Evolutionary conservation across 202 grass and related monocot species (phyloP), one percentile per base, ranked within the genome.

Genomic region (Digitaria exilis): DNA sequence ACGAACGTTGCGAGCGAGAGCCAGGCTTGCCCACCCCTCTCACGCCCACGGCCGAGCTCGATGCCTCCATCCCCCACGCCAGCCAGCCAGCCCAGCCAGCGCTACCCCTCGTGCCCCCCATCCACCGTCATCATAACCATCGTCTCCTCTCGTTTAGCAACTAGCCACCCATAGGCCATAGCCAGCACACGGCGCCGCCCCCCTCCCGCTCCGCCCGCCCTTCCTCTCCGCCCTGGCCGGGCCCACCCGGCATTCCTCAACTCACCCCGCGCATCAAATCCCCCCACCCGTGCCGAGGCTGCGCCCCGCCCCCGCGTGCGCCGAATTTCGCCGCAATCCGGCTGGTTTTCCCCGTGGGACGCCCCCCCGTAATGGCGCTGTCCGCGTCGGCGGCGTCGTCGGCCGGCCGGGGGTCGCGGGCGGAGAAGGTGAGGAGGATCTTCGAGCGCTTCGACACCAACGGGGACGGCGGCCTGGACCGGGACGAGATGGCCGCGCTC

Each of bases 391-490:
- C 78, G 34, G 86, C 61, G 43, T 73, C 79, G 37, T 73, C 79
- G 37, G 82, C 83, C 66, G 92, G 88, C 46, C 78, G 92, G 26
- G 95, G 83, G 10, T 74, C 83, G 37, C 86, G 89, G 84, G 83
- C 83, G 32, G 93, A 94, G 85, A 96, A 96, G 96, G 91, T 94
- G 34, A 71, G 85, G 54, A 87, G 90, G 85, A 99, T 99, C 87
- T 99, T 99, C 78, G 92, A 94, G 78, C 80, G 91, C 80, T 99
- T 99, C 78, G 96, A 99, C 78, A 41, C 65, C 59, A 99, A 99
- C 73, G 84, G 87, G 50, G 93, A 99, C 71, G 93, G 96, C 2
- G 96, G 93, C n/a, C 83, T 99, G 15, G 89, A 99, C 80, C 93
- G 96, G 24, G 86, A 69, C 63, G 93, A 99, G 91, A 96, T 99